These are phyloP conservation scores for Magnaporthiopsis poae DNA, from an alignment of 2,329 filamentous ascomycete species.

Conservation along the genomic window DNA sequence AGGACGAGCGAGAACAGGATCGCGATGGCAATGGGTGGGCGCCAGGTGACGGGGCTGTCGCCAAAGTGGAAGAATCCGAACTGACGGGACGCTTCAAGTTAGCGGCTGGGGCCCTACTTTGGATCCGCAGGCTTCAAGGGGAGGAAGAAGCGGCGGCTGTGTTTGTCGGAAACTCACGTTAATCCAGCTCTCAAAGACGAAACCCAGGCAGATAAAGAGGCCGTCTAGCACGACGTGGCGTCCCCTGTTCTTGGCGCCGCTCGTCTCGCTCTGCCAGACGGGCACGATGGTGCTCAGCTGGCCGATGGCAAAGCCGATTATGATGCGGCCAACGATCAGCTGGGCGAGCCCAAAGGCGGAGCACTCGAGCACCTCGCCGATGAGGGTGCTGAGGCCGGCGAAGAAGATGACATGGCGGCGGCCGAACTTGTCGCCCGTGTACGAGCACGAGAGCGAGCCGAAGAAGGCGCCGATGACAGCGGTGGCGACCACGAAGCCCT, in stretches of 20 bases:
- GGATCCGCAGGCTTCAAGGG: too few species aligned
- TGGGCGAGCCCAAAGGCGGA: slow-evolving; percentile 36
- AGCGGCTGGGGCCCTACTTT: too few species aligned
- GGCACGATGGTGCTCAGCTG: slow-evolving; percentile 37
- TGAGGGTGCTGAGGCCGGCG: slow-evolving; percentile 37
- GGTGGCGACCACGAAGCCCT: slow-evolving; percentile 17
- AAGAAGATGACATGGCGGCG: slow-evolving; percentile 39
- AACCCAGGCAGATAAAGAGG: slow-evolving; percentile 12
- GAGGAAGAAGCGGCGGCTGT: neutral
- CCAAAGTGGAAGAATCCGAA: slow-evolving; percentile 11
- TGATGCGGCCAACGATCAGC: slow-evolving; percentile 39
- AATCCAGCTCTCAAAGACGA: slow-evolving; percentile 13
- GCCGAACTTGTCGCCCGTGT: slow-evolving; percentile 37
- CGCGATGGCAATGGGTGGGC: slow-evolving; percentile 27
- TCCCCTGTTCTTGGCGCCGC: slow-evolving; percentile 15
- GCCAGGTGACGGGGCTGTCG: slow-evolving; percentile 10
- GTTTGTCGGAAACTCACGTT: slow-evolving; percentile 6
- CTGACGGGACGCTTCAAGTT: neutral
- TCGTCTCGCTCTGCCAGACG: slow-evolving; percentile 18
- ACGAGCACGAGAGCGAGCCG: slow-evolving; percentile 16
- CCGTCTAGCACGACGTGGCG: slow-evolving; percentile 17
- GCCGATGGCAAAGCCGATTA: slow-evolving; percentile 38
- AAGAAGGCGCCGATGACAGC: slow-evolving; percentile 17
- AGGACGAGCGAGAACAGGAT: slow-evolving; percentile 23
- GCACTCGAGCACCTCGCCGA: slow-evolving; percentile 38